These are phyloP conservation scores for Phytopythium montanum DNA, from an alignment of 352 stramenopile genomes.

Conservation along the genomic window DNA sequence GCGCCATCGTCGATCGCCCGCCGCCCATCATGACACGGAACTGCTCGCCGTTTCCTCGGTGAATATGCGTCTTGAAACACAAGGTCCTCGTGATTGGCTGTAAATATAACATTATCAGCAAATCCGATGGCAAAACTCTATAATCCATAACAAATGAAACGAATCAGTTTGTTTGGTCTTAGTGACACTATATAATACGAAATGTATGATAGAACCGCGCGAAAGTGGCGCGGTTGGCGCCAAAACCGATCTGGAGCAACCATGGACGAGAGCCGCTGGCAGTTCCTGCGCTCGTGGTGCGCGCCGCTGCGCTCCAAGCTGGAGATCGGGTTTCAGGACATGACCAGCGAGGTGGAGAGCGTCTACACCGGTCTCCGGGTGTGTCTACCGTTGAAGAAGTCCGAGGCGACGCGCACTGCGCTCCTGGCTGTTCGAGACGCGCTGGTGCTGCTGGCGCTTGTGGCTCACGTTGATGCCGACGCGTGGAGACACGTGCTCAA, in stretches of 20 bases:
- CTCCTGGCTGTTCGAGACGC: neutral
- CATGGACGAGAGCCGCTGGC: neutral
- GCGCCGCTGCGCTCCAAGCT: neutral
- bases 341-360: neutral
- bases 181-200: no score
- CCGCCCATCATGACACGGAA: slow-evolving; percentile 31
- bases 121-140: no score
- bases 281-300: neutral
- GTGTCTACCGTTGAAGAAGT: neutral
- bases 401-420: neutral
- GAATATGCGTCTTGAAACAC: neutral
- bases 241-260: no score
- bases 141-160: no score
- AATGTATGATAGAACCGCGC: no score
- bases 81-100: neutral
- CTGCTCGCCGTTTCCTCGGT: neutral
- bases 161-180: no score
- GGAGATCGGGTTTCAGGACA: neutral
- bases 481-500: neutral
- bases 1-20: slow-evolving; percentile 53
- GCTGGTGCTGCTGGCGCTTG: neutral
- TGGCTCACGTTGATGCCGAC: neutral
- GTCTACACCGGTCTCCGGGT: neutral
- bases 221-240: no score
- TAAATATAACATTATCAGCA: neutral